Conservation (phyloP, 306 rosid species). For the Cercis canadensis region DNA sequence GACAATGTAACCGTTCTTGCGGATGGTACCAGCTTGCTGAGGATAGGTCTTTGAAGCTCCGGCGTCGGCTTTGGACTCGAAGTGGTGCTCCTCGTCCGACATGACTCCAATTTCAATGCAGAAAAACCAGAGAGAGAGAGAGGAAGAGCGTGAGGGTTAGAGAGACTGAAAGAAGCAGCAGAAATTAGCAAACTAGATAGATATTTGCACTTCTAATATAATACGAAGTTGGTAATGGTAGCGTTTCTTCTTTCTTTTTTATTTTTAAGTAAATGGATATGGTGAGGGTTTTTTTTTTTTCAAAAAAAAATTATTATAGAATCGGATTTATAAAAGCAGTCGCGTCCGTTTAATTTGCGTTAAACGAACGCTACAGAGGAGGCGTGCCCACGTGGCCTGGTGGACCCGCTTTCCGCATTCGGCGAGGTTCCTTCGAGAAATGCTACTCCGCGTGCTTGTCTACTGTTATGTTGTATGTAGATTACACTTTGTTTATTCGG, state of each 20-base stretch:
- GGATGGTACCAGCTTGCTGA: conserved; percentile 96
- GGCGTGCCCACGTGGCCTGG: conserved; percentile 19
- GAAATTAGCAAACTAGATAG: background rate
- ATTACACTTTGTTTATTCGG: no score
- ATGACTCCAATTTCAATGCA: conserved; percentile 38
- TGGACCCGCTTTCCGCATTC: background rate
- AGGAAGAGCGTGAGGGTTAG: background rate
- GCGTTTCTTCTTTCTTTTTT: no score
- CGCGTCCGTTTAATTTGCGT: conserved; percentile 24
- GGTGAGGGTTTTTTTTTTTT: background rate
- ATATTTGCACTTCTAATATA: no score
- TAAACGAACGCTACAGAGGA: background rate
- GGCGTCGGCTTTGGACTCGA: conserved; percentile 95
- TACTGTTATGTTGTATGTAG: no score
- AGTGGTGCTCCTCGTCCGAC: conserved; percentile 99
- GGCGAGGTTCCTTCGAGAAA: background rate
- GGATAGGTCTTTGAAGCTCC: conserved; percentile 98
- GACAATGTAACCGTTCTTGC: conserved; percentile 93
- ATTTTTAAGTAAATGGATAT: background rate
- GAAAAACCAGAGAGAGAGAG: background rate
- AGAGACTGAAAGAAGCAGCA: no score
- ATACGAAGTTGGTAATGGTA: no score
- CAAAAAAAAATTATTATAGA: background rate
- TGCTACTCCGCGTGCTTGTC: background rate
- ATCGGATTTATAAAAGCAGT: conserved; percentile 3